Base-by-base conservation (phyloP, 805 yeast genomes). In the Metschnikowia reukaufii region DNA sequence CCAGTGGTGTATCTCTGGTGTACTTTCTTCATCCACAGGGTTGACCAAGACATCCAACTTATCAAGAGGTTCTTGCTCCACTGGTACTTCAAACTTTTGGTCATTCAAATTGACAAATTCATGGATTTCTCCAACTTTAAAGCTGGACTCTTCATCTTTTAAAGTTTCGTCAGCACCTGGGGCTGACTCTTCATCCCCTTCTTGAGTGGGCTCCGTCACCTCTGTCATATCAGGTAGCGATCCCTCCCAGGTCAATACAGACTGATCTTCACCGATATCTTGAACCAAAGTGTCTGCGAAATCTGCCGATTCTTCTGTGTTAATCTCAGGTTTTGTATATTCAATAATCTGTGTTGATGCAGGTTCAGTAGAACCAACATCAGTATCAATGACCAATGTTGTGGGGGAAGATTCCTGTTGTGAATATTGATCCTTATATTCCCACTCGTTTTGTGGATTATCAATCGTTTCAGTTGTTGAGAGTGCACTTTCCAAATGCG, bases 181-280 rank as follows among this genome's bases (percentile, higher is more conserved):
- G 4, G 7, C 16, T 18, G 20, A 30, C 27, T 39, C 42, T 30
- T 2, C 34, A 4, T 30, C 27, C n/a, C 30, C 42, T 15, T 39
- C 42, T 4, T 8, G 18, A 18, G 34, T 19, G 17, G 39, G 10
- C 17, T 44, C 39, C 12, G 34, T 12, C 16, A 7, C 34, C 23
- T 30, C 15, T 9, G 29, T 17, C 17, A 19, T 13, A 2, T 40
- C 39, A 6, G 36, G 13, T 6, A 15, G 9, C 16, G 35, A 23
- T 16, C 42, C 42, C 18, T 36, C 36, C 45, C 45, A 42, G 4
- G 29, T 29, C 39, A 46, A 18, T 5, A 37, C 36, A 7, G 45
- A 16, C 36, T 16, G 43, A 13, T 37, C 36, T 20, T 16, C 8
- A 16, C 9, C 27, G 10, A 44, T 32, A 15, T 37, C 39, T 12